Conservation (phyloP, 257 asterid species). For the Solanum infundibuliforme region DNA sequence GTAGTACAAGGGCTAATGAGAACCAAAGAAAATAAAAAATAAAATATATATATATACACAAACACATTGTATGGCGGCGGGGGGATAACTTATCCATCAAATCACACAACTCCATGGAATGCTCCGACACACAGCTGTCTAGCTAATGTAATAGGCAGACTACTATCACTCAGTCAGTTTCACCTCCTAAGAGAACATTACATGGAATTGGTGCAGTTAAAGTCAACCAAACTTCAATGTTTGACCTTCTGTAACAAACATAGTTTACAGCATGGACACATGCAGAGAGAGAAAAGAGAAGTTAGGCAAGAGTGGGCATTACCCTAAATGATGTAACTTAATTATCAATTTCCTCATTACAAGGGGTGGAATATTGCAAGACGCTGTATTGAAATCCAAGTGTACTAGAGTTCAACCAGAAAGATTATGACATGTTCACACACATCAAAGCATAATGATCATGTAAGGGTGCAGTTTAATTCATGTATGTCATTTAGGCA, state of each 20-base stretch:
- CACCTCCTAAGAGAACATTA: neutral
- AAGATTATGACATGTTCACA: neutral
- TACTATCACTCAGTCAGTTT: neutral
- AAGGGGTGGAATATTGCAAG: neutral
- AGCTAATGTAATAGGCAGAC: neutral
- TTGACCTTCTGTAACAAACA: neutral
- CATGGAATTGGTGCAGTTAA: neutral
- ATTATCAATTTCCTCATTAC: neutral
- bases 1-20: neutral
- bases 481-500: neutral
- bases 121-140: neutral
- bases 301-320: neutral
- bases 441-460: neutral
- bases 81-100: neutral
- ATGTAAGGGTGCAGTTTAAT: neutral
- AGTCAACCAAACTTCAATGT: neutral
- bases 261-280: neutral
- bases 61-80: neutral
- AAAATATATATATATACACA: neutral
- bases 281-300: neutral
- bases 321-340: neutral
- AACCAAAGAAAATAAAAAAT: neutral
- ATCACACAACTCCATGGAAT: neutral
- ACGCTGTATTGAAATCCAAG: neutral
- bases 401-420: neutral